Percentiles rank a stretch among this genome's conserved stretches.
Evolutionary conservation across 2,329 filamentous ascomycete genomes (phyloP).

Genomic region (Calonectria hongkongensis): DNA sequence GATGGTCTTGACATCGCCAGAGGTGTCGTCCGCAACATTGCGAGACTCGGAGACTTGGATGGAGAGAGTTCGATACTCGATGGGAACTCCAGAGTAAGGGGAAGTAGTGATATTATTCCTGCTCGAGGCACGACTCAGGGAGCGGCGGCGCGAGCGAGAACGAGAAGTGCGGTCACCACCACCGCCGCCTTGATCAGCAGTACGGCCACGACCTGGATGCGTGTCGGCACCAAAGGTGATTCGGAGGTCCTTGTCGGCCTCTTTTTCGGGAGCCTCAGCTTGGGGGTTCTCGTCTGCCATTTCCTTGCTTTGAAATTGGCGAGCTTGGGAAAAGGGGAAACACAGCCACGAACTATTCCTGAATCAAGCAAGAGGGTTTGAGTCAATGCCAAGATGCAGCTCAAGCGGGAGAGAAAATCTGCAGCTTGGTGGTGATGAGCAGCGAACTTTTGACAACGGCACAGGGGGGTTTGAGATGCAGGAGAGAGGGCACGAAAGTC

Average conservation of each 20-base stretch:
- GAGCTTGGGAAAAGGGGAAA: not conserved
- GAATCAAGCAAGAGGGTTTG: constrained; percentile 10
- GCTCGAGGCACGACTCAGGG: constrained; percentile 45
- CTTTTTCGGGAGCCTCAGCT: constrained; percentile 22
- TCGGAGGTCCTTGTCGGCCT: constrained; percentile 24
- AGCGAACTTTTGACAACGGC: not conserved
- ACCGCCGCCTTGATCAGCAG: constrained; percentile 3
- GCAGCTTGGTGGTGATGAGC: not conserved
- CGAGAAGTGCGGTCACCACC: constrained; percentile 30
- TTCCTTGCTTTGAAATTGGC: constrained; percentile 25
- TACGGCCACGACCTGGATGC: constrained; percentile 11
- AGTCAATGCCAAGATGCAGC: not conserved
- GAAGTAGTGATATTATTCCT: constrained; percentile 53
- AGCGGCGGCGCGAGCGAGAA: constrained; percentile 49
- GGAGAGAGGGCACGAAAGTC: not conserved
- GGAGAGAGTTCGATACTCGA: constrained; percentile 64
- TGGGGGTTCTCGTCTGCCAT: constrained; percentile 28
- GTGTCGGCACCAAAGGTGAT: constrained; percentile 19
- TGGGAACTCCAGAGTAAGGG: constrained; percentile 61
- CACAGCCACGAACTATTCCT: constrained; percentile 23
- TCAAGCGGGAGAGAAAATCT: not conserved
- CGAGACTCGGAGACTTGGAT: constrained; percentile 63
- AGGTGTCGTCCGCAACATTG: constrained; percentile 48
- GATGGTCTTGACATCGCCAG: constrained; percentile 42
- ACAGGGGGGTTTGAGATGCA: constrained; percentile 12